Evolutionary conservation across 345 rosid genomes (phyloP), one percentile per base, ranked within the genome.

Genomic region (Citrus glauca): DNA sequence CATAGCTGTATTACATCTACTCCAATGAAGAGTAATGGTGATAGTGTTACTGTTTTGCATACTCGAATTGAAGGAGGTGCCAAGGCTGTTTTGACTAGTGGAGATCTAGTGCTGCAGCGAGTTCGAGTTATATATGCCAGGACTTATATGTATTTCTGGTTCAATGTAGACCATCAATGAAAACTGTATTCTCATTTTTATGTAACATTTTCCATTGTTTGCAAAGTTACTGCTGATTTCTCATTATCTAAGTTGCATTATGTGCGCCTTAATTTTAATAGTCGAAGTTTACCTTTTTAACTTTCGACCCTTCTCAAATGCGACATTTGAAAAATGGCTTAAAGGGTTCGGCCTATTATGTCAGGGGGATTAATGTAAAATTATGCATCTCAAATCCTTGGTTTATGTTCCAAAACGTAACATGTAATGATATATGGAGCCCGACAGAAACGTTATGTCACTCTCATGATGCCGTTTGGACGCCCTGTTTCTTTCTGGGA

Each of bases 41-140:
- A 91, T 79, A 81, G 97, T 2, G 98, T 93, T 33, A 84, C 76
- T 0, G 98, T 93, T 72, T 82, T 85, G 25, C 92, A 86, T 79
- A 94, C 98, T 32, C 87, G 94, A 77, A 96, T 96, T 17, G 97
- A 96, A 82, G 99, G 98, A 72, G 98, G 99, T 57, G 94, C 95
- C 9, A 90, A 90, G 84, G 97, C 99, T 48, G 97, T 94, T 28
- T 82, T 86, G 56, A 92, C 97, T 30, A 89, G 81, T 13, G 99
- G 97, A 69, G 92, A 87, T 79, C 82, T 94, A 64, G 88, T 86
- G 25, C 84, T 96, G 86, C 98, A 96, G 85, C 94, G 88, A 73
- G 99, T 96, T 66, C 88, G 98, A 42, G 99, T 92, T 61, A 92
- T 96, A 75, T 94, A 88, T 74, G 89, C 95, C 60, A 90, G 86